Base-by-base conservation (phyloP, 441 rosid species). In the Eutrema salsugineum region DNA sequence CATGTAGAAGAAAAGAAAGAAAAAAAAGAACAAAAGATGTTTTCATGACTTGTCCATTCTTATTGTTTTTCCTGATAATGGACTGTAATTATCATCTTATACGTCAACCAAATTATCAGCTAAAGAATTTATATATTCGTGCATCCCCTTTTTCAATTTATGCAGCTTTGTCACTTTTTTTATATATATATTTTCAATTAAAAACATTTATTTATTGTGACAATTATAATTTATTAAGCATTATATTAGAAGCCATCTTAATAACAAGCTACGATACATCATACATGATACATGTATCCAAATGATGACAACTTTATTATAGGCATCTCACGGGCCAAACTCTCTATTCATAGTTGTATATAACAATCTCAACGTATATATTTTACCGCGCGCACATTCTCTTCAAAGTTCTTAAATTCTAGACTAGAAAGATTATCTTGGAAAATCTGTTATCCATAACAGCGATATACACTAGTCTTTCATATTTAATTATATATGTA, bases 91-190 rank as follows among this genome's bases (percentile, higher is more conserved):
- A 74, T 74, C 78, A 74, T 66, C 22, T 66, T 33, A 74, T 74
- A 74, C 63, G 78, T 66, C 56, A 66, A 74, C 56, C 63, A 59
- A 42, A 53, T 43, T 74, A 74, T 74, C 73, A 74, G 53, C 66
- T 54, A 22, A 63, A 39, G 15, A 16, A 38, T 27, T 11, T 20
- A 27, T 36, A 30, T 54, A 54, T n/a, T n/a, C 1, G 28, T 28
- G 1, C 38, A 44, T 20, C 17, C 1, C 36, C 40, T 67, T 46
- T 35, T 22, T 12, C n/a, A 22, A 5, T 58, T 27, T 47, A 48
- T 27, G 27, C 30, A 11, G 27, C 55, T 30, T 48, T 22, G 7
- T 11, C 10, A 44, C 3, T 16, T 16, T n/a, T n/a, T n/a, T n/a
- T n/a, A n/a, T n/a, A n/a, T n/a, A n/a, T n/a, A n/a, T n/a, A n/a